phyloP scores from a whole-genome alignment of 257 asterid species.

The Solanum appendiculatum region DNA sequence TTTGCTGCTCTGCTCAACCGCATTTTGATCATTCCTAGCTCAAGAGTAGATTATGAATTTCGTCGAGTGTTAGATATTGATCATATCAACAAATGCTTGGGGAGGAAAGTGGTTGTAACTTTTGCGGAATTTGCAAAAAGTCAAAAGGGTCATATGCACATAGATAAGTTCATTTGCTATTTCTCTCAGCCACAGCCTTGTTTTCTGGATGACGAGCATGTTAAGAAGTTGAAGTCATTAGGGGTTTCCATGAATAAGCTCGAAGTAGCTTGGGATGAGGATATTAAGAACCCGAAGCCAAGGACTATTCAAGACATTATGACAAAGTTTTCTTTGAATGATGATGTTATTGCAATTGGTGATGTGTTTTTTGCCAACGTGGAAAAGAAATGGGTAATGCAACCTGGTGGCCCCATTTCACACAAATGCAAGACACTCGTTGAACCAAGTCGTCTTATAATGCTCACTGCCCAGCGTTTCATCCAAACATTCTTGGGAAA shows the following conservation, averaged over 20 bases:
- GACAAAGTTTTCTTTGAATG: slow-evolving; percentile 50
- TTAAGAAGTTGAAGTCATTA: slow-evolving; percentile 69
- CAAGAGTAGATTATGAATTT: slow-evolving; percentile 80
- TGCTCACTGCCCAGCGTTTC: slow-evolving; percentile 94
- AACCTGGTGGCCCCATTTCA: slow-evolving; percentile 90
- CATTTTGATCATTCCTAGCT: slow-evolving; percentile 74
- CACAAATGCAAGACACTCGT: slow-evolving; percentile 75
- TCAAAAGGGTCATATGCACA: slow-evolving; percentile 52
- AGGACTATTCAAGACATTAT: slow-evolving; percentile 55
- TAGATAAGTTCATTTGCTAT: slow-evolving; percentile 73
- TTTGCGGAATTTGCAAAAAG: slow-evolving; percentile 72
- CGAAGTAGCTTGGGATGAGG: slow-evolving; percentile 81
- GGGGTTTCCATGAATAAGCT: slow-evolving; percentile 71
- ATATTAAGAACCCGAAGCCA: slow-evolving; percentile 68
- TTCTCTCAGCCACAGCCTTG: slow-evolving; percentile 86
- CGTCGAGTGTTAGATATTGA: slow-evolving; percentile 70
- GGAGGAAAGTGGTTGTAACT: slow-evolving; percentile 67
- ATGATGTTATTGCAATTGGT: slow-evolving; percentile 84
- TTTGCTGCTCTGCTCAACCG: slow-evolving; percentile 84
- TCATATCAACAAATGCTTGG: slow-evolving; percentile 73
- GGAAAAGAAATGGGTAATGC: slow-evolving; percentile 87
- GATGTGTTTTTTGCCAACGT: slow-evolving; percentile 95
- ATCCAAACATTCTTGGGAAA: slow-evolving; percentile 88
- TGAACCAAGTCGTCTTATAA: slow-evolving; percentile 81
- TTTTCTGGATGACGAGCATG: slow-evolving; percentile 73